These are phyloP conservation scores for Straminergon stramineum DNA, from an alignment of 225 moss, liverwort and hornwort genomes.

Conservation along the genomic window DNA sequence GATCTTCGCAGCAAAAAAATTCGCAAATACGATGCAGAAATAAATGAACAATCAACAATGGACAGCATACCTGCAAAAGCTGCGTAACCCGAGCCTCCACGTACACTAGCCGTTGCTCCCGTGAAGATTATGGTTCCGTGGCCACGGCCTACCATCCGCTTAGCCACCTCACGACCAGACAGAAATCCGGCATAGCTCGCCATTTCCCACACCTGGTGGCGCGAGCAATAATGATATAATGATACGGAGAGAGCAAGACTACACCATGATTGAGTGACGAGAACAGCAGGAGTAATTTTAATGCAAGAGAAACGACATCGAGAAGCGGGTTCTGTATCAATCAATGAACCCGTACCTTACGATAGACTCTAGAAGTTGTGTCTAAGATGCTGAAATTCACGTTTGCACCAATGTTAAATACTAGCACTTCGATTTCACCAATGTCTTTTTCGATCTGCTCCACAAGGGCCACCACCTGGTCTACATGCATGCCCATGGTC, in stretches of 20 bases:
- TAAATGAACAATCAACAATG: neutral
- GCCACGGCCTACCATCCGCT: constrained; percentile 50
- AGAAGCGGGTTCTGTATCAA: neutral
- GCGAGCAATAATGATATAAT: neutral
- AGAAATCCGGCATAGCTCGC: constrained; percentile 65
- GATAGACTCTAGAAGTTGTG: constrained; percentile 59
- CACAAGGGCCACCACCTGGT: constrained; percentile 56
- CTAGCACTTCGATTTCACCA: constrained; percentile 46
- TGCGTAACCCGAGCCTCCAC: constrained; percentile 61
- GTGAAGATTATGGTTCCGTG: constrained; percentile 66
- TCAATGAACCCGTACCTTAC: constrained; percentile 24
- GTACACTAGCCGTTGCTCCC: constrained; percentile 68
- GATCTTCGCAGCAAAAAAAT: neutral
- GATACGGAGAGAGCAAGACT: neutral
- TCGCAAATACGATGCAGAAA: neutral
- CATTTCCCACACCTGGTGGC: constrained; percentile 71
- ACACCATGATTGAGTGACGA: neutral
- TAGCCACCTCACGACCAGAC: constrained; percentile 61
- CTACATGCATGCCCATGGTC: constrained; percentile 9
- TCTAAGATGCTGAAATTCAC: constrained; percentile 55
- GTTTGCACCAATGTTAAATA: constrained; percentile 73
- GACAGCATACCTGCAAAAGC: constrained; percentile 39
- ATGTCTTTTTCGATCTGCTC: constrained; percentile 52
- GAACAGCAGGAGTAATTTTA: neutral
- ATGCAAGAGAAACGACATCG: neutral